Evolutionary conservation across 257 asterid species (phyloP).

Genomic region (Solanum chaucha): DNA sequence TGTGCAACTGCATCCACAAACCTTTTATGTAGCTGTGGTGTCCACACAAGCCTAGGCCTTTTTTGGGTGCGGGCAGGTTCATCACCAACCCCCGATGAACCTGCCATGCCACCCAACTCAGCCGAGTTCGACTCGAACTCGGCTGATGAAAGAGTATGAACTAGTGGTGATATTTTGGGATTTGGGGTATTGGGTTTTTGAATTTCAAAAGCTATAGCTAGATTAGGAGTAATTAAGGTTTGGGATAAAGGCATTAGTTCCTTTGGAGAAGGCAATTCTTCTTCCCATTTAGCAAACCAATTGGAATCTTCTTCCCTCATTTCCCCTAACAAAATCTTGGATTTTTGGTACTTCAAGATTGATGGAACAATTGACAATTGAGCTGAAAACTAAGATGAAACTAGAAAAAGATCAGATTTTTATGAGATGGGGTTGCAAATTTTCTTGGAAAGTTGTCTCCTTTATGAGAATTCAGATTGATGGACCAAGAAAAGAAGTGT

Average conservation of each 20-base stretch:
- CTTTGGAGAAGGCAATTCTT: slow-evolving; percentile 67
- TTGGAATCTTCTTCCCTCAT: slow-evolving; percentile 82
- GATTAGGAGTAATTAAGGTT: slow-evolving; percentile 70
- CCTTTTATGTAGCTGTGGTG: slow-evolving; percentile 47
- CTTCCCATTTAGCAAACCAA: slow-evolving; percentile 89
- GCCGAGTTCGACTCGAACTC: slow-evolving; percentile 41
- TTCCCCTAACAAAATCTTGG: background rate
- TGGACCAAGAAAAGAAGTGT: background rate
- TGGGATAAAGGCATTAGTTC: slow-evolving; percentile 71
- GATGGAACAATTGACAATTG: background rate
- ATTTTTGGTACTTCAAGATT: background rate
- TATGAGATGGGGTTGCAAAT: background rate
- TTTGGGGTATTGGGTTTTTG: slow-evolving; percentile 28
- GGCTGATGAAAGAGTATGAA: slow-evolving; percentile 33
- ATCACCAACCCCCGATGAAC: slow-evolving; percentile 18
- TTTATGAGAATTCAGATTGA: background rate
- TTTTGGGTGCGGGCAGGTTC: slow-evolving; percentile 39
- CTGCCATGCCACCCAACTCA: slow-evolving; percentile 36
- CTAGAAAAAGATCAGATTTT: background rate
- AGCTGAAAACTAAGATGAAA: background rate
- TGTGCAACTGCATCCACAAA: slow-evolving; percentile 45
- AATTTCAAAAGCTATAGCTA: slow-evolving; percentile 64
- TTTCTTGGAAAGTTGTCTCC: background rate
- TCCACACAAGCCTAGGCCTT: slow-evolving; percentile 47
- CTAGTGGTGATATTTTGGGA: slow-evolving; percentile 19